Evolutionary conservation across 495 filamentous ascomycete genomes (phyloP).

Genomic region (Bryoglossum gracile): DNA sequence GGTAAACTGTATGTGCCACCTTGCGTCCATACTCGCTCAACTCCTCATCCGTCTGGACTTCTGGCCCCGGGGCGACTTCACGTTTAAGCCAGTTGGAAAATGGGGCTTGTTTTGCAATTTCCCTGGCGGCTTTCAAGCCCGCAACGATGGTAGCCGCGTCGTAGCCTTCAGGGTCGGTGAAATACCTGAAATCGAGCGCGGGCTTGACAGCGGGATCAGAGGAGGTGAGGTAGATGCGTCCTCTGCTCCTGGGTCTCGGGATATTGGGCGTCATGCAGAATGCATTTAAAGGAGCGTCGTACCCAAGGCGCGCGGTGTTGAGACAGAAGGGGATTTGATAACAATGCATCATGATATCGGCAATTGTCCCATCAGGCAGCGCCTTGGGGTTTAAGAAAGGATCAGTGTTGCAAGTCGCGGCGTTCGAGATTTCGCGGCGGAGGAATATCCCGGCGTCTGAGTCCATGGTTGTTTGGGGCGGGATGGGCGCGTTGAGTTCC

Average conservation of each 20-base stretch:
- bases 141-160: constrained; percentile 75
- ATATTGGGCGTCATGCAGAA: constrained; percentile 94
- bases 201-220: constrained; percentile 67
- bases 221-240: constrained; percentile 64
- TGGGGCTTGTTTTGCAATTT: constrained; percentile 60
- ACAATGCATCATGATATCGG: constrained; percentile 88
- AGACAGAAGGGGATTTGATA: constrained; percentile 80
- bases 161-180: constrained; percentile 78
- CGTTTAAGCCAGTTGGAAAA: constrained; percentile 75
- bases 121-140: constrained; percentile 64
- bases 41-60: constrained; percentile 60
- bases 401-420: constrained; percentile 38
- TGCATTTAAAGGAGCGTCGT: constrained; percentile 61
- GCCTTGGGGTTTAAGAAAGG: constrained; percentile 22
- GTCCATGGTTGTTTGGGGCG: constrained; percentile 75
- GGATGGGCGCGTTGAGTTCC: constrained; percentile 72
- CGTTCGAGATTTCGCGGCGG: constrained; percentile 58
- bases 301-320: constrained; percentile 66
- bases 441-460: constrained; percentile 80
- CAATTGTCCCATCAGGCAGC: constrained; percentile 54
- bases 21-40: constrained; percentile 66
- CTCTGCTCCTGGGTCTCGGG: constrained; percentile 68
- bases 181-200: constrained; percentile 80
- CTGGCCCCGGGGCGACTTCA: constrained; percentile 70
- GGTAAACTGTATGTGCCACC: constrained; percentile 79